Evolutionary conservation across 2,329 filamentous ascomycete genomes (phyloP), one percentile per base, ranked within the genome.

Genomic region (Ophiostoma montium): DNA sequence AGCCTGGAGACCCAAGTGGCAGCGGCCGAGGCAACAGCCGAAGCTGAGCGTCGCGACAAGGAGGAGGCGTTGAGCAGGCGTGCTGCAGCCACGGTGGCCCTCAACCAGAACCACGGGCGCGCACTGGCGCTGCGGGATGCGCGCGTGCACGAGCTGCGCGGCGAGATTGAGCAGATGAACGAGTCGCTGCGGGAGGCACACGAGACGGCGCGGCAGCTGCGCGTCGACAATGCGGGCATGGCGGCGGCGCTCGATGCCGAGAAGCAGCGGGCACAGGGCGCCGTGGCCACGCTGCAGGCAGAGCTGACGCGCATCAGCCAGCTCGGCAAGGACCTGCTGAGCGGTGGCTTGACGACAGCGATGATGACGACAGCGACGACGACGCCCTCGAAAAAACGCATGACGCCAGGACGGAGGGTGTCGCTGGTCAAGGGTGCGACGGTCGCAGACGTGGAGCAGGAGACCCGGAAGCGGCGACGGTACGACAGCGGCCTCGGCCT

Each of bases 401-500:
- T n/a, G 15, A 30, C 39, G 15, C 39, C 39, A 0, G 19, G 19
- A n/a, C 38, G 38, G 18, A 19, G 38, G 21, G 38, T 41, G 9
- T 31, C 42, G 15, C 3, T 31, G 3, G 12, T 9, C 15, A 27
- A 23, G 16, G 30, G 27, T n/a, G 9, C 23, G 16, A 23, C 49
- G 2, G 16, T 8, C 5, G 11, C 39, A 2, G 33, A 32, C 7
- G 8, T 30, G 13, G 30, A 32, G 16, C 30, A 33, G 18, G 42
- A 44, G 10, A 33, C 30, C 42, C 30, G 53, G 55, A 74, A 69
- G 62, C 64, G 65, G 51, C 67, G 72, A 51, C 65, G 68, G 50
- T 68, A 70, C 54, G 75, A 79, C 58, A 76, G 72, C 48, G 76
- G 75, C 0, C 57, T 79, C 46, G 74, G 73, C 0, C 63, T 79